A percentile compares a stretch with the other conserved stretches of the same genome.
phyloP scores from a whole-genome alignment of 495 filamentous ascomycete genomes.

The Neurospora cerealis region DNA sequence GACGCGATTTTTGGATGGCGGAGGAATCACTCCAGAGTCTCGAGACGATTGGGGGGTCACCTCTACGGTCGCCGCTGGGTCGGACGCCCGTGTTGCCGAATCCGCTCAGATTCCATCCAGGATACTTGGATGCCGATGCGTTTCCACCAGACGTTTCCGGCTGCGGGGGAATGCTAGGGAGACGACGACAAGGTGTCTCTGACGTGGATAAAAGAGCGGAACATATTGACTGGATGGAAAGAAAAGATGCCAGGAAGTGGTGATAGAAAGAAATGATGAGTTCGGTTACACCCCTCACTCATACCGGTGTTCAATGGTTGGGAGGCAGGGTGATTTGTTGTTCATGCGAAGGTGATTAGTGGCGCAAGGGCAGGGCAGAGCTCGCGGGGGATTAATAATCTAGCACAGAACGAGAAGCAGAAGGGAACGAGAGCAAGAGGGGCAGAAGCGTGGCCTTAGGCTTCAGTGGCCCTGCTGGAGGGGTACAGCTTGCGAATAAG shows the following conservation, averaged over 20 bases:
- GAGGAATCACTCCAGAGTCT: no score
- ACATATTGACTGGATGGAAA: not conserved
- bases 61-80: conserved; percentile 12
- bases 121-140: conserved; percentile 10
- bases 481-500: not conserved
- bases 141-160: conserved; percentile 4
- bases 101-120: conserved; percentile 26
- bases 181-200: not conserved
- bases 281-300: no score
- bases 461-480: not conserved
- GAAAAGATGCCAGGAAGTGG: not conserved
- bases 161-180: conserved; percentile 20
- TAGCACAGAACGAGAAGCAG: not conserved
- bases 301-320: not conserved
- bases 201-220: not conserved
- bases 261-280: not conserved
- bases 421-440: not conserved
- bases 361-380: not conserved
- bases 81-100: conserved; percentile 24
- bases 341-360: not conserved
- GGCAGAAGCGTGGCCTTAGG: not conserved
- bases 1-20: no score
- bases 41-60: no score
- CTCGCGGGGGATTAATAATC: not conserved
- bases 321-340: not conserved